These are phyloP conservation scores for Eucalyptus marginata DNA, from an alignment of 345 rosid species.

Conservation along the genomic window DNA sequence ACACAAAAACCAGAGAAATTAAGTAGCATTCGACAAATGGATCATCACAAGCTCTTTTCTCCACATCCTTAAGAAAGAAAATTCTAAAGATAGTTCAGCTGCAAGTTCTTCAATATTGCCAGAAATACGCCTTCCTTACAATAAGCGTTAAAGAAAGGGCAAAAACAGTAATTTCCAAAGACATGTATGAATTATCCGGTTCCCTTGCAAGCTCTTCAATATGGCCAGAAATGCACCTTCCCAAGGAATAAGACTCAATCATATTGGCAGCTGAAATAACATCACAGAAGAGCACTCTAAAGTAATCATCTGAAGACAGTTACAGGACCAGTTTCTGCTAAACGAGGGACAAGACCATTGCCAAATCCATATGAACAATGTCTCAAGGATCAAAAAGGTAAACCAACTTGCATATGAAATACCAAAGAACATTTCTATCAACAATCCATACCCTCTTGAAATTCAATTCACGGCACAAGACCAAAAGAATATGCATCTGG, in stretches of 20 bases:
- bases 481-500: neutral
- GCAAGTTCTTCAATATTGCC: neutral
- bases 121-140: neutral
- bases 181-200: neutral
- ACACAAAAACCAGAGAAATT: neutral
- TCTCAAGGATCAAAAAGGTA: neutral
- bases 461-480: neutral
- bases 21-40: neutral
- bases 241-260: neutral
- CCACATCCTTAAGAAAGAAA: neutral
- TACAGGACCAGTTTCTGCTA: neutral
- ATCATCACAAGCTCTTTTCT: neutral
- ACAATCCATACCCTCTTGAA: neutral
- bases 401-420: neutral
- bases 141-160: neutral
- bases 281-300: neutral
- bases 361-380: neutral
- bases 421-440: neutral
- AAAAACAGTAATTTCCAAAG: neutral
- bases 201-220: neutral
- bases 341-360: neutral
- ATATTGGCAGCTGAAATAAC: neutral
- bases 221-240: neutral
- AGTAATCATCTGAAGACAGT: neutral
- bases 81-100: neutral